phyloP scores from a whole-genome alignment of 2,329 filamentous ascomycete species.

The Fusarium aywerte region DNA sequence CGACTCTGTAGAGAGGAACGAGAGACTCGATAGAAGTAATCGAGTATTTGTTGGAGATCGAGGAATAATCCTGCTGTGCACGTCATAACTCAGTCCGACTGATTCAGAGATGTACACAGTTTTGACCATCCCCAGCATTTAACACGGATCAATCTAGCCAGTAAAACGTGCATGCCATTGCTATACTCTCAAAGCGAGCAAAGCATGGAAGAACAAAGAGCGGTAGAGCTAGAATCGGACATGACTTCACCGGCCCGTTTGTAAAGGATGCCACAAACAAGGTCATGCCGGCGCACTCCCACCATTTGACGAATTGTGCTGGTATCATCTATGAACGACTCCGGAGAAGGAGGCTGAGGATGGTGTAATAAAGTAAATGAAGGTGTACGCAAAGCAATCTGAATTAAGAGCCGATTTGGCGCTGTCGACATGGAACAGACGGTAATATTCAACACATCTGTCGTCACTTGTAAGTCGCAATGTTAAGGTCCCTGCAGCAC shows the following conservation, averaged over 20 bases:
- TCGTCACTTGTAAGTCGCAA: conserved; percentile 13
- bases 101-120: background rate
- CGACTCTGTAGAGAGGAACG: background rate
- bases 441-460: background rate
- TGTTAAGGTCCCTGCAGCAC: conserved; percentile 33
- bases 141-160: background rate
- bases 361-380: background rate
- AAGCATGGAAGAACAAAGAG: conserved; percentile 10
- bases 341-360: too few species aligned
- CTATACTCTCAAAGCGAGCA: background rate
- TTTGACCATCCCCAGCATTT: background rate
- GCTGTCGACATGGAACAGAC: conserved; percentile 10
- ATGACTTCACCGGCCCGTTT: conserved; percentile 33
- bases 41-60: background rate
- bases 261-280: conserved; percentile 21
- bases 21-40: background rate
- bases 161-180: conserved; percentile 27
- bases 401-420: conserved; percentile 14
- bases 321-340: background rate
- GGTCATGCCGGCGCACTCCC: conserved; percentile 14
- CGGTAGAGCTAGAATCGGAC: conserved; percentile 9
- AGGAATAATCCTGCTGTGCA: background rate
- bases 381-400: background rate
- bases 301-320: conserved; percentile 5
- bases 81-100: conserved; percentile 15